Conservation (phyloP, 345 rosid genomes). For the Boechera retrofracta region DNA sequence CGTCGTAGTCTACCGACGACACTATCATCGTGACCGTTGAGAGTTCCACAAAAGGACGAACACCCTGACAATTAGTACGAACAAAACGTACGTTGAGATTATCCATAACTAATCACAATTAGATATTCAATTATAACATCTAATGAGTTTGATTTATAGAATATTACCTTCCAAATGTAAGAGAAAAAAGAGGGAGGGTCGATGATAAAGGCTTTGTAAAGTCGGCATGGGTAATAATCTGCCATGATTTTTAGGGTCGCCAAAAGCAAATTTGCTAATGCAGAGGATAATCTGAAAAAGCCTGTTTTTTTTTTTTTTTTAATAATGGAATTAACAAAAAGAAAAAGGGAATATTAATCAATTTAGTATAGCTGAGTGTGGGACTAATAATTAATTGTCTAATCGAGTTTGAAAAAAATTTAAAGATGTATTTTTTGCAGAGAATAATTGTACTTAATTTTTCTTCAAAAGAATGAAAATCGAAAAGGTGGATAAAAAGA, state of each 20-base stretch:
- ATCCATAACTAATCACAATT: background rate
- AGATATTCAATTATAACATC: background rate
- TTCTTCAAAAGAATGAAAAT: conserved; percentile 27
- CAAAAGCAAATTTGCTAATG: conserved; percentile 76
- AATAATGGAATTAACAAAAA: background rate
- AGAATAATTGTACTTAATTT: conserved; percentile 36
- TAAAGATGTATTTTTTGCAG: conserved; percentile 35
- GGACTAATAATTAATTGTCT: conserved; percentile 36
- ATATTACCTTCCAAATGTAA: conserved; percentile 85
- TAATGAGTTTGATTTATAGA: background rate
- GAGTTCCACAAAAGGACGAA: conserved; percentile 84
- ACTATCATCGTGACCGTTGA: conserved; percentile 69
- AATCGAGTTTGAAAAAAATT: conserved; percentile 8
- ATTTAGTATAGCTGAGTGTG: conserved; percentile 11
- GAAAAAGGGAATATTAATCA: conserved; percentile 27
- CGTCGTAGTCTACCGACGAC: conserved; percentile 77
- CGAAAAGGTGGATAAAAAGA: background rate
- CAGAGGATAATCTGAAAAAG: conserved; percentile 93
- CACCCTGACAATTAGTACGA: conserved; percentile 60
- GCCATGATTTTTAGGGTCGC: conserved; percentile 78
- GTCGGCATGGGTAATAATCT: conserved; percentile 84
- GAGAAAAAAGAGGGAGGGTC: conserved; percentile 97
- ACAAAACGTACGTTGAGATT: background rate
- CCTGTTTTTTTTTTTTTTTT: conserved; percentile 51
- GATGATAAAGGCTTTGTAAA: conserved; percentile 79